These are phyloP conservation scores for Aspergillus sp. DNA, from an alignment of 2,329 filamentous ascomycete species.

Conservation along the genomic window DNA sequence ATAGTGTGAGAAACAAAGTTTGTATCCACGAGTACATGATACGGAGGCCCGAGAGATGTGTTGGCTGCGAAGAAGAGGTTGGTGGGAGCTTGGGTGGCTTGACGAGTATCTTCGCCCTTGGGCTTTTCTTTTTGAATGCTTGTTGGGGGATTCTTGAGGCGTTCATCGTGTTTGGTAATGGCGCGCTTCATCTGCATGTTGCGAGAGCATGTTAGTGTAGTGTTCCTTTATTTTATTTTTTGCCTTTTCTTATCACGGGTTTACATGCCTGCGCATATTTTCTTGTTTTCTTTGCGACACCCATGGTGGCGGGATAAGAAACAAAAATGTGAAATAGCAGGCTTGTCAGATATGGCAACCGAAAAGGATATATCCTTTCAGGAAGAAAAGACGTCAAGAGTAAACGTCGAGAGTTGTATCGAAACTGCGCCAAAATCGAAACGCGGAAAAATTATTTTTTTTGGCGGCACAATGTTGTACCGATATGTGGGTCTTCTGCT, in stretches of 20 bases:
- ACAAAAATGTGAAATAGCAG: neutral
- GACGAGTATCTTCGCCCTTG: slow-evolving; percentile 10
- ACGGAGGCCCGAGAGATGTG: slow-evolving; percentile 74
- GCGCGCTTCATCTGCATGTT: slow-evolving; percentile 14
- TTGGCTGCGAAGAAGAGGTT: slow-evolving; percentile 87
- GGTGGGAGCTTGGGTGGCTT: slow-evolving; percentile 52
- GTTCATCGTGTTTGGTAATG: slow-evolving; percentile 14
- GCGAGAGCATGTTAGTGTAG: neutral
- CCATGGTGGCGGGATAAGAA: slow-evolving; percentile 52
- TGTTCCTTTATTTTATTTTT: slow-evolving; percentile 4
- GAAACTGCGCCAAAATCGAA: neutral
- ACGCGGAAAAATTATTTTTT: neutral
- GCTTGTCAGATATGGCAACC: neutral
- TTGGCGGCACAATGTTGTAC: neutral
- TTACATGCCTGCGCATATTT: slow-evolving; percentile 84
- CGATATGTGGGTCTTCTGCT: neutral
- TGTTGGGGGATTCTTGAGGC: slow-evolving; percentile 9
- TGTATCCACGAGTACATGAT: slow-evolving; percentile 73
- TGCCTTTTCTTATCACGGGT: slow-evolving; percentile 65
- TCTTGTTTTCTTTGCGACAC: slow-evolving; percentile 78
- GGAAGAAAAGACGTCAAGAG: neutral
- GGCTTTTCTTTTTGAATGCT: slow-evolving; percentile 7
- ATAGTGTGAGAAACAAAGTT: slow-evolving; percentile 90
- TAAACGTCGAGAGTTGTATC: neutral
- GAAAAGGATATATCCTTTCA: neutral